phyloP scores from a whole-genome alignment of 192 early-diverging fungal genomes.

The Phycomyces blakesleeanus region DNA sequence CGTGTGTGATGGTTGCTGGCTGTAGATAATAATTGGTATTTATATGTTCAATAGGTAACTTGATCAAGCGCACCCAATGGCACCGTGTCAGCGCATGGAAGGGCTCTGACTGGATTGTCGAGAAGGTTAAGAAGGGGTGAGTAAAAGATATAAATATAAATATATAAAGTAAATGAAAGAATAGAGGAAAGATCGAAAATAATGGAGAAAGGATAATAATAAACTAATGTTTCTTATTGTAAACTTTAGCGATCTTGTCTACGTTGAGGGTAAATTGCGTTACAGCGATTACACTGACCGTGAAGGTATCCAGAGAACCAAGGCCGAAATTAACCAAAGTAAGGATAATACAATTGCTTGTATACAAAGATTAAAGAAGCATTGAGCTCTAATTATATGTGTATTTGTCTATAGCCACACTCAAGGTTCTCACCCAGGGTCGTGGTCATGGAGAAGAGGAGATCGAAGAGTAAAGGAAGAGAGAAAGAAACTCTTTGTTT shows the following conservation, averaged over 20 bases:
- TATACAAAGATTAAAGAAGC: too few relatives aligned
- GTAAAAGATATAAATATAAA: not conserved
- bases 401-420: constrained; percentile 1
- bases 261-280: constrained; percentile 60
- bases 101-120: constrained; percentile 28
- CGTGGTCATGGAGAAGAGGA: constrained; percentile 7
- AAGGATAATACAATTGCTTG: too few relatives aligned
- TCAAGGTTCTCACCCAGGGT: constrained; percentile 4
- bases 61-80: constrained; percentile 67
- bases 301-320: constrained; percentile 52
- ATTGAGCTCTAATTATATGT: not conserved
- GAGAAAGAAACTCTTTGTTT: too few relatives aligned
- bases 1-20: not conserved
- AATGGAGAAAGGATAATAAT: too few relatives aligned
- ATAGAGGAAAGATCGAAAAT: too few relatives aligned
- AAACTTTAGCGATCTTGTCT: constrained; percentile 56
- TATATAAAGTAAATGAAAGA: not conserved
- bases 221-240: too few relatives aligned
- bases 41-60: constrained; percentile 40
- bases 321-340: constrained; percentile 49
- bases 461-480: not conserved
- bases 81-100: constrained; percentile 55
- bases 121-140: constrained; percentile 54
- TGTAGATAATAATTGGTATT: constrained; percentile 2
- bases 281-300: constrained; percentile 61